A percentile compares a stretch with the other conserved stretches of the same genome.
Conservation (phyloP, 176 grass and related monocot species). For the Rhipidocladum racemiflorum region DNA sequence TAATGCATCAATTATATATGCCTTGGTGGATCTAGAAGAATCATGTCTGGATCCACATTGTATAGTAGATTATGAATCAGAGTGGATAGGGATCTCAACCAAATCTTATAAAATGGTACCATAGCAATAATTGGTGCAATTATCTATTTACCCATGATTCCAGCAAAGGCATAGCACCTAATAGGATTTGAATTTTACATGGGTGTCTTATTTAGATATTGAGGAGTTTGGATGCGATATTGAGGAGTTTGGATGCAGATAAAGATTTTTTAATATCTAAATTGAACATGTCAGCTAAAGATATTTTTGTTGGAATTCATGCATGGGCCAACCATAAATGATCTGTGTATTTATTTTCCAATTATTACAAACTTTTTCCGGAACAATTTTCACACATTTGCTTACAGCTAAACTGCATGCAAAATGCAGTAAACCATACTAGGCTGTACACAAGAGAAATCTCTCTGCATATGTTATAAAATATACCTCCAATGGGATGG, state of each 20-base stretch:
- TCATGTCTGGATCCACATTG: background rate
- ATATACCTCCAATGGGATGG: constrained; percentile 95
- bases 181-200: background rate
- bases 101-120: background rate
- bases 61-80: background rate
- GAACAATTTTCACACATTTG: background rate
- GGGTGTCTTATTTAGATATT: background rate
- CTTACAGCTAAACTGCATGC: background rate
- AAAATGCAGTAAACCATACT: background rate
- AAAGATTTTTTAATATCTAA: background rate
- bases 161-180: background rate
- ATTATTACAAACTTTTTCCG: background rate
- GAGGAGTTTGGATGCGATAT: background rate
- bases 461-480: constrained; percentile 2
- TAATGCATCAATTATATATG: no score
- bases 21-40: background rate
- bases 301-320: background rate
- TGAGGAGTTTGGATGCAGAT: background rate
- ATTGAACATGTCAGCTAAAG: background rate
- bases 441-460: background rate
- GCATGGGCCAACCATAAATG: background rate
- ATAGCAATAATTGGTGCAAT: background rate
- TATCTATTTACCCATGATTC: background rate
- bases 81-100: background rate
- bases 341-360: background rate